A percentile compares a stretch with the other conserved stretches of the same genome.
These are phyloP conservation scores for Eimeria tenella DNA, from an alignment of 169 alveolate species.

Conservation along the genomic window DNA sequence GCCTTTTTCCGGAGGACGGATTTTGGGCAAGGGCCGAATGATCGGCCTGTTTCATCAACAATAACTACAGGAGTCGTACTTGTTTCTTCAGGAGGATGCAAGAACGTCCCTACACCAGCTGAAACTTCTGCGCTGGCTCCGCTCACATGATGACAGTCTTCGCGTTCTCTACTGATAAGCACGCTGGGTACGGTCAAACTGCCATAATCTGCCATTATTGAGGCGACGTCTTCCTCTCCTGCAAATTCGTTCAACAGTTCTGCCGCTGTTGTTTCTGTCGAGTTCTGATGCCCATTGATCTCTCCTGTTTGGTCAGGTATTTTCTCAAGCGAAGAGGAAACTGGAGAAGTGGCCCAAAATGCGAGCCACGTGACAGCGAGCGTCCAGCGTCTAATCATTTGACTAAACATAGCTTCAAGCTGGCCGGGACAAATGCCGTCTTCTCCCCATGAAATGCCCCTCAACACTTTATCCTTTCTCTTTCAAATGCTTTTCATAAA, in stretches of 20 bases:
- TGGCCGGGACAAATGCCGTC: neutral
- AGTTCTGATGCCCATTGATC: neutral
- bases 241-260: conserved; percentile 41
- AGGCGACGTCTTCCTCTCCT: conserved; percentile 38
- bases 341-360: neutral
- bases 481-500: neutral
- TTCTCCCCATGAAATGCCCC: neutral
- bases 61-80: neutral
- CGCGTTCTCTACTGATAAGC: conserved; percentile 8
- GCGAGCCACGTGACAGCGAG: neutral
- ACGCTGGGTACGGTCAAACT: neutral
- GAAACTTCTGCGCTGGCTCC: neutral
- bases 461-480: neutral
- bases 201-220: conserved; percentile 29
- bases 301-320: neutral
- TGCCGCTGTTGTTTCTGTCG: conserved; percentile 2
- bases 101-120: neutral
- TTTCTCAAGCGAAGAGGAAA: neutral
- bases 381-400: neutral
- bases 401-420: neutral
- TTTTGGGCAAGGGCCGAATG: conserved; percentile 50
- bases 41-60: conserved; percentile 16
- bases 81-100: neutral
- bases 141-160: neutral
- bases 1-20: neutral